Evolutionary conservation across 345 rosid genomes (phyloP), one percentile per base, ranked within the genome.

Genomic region (Dipteronia sinensis): DNA sequence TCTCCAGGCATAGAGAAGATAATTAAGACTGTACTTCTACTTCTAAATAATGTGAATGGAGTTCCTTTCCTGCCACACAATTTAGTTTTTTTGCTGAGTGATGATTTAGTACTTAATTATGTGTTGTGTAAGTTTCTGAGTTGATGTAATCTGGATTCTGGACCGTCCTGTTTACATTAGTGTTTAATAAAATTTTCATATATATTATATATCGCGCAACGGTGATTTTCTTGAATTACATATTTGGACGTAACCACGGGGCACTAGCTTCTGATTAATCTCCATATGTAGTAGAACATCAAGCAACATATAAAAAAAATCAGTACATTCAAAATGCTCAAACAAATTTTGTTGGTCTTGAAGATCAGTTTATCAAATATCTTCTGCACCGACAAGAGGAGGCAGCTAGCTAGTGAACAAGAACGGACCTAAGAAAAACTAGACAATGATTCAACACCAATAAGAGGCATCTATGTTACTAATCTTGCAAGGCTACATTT

Each of bases 1-100:
- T 78, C 83, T 73, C 73, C 85, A 87, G 71, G 81, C 83, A 49
- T 82, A 83, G 69, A 80, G 20, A 34, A 56, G 7, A 20, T n/a
- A 15, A 0, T 10, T 4, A 6, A 1, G 58, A 16, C 2, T 12
- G 13, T 2, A 42, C 19, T 22, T 65, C 46, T 9, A 51, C 70
- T 38, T 49, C 2, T 22, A n/a, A 72, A 77, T 72, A 72, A 81
- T 51, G 74, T 25, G 77, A 69, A 77, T 62, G 77, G 73, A 77
- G 55, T n/a, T 15, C 2, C 55, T 72, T 15, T 42, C 73, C 62
- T n/a, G n/a, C n/a, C n/a, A 49, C 61, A 70, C n/a, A 15, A 7
- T 58, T 20, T 58, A 9, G 10, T 58, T 58, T 58, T 3, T 58
- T 6, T 58, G 23, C n/a, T 59, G 64, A 59, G 64, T 59, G 22